Evolutionary conservation across 257 asterid genomes (phyloP).

Genomic region (Nicotiana sylvestris): DNA sequence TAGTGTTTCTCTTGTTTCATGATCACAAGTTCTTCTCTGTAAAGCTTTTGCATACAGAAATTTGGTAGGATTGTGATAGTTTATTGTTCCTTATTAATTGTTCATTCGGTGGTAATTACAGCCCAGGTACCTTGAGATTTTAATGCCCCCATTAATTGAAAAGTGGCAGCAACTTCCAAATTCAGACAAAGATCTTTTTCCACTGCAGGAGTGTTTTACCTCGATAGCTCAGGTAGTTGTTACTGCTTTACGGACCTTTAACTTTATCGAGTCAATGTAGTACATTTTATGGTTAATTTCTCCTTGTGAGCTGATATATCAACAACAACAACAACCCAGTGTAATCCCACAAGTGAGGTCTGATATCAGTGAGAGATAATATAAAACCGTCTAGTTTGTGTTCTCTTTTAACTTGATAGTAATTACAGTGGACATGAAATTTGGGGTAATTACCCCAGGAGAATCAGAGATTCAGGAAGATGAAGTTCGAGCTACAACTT

Average conservation of each 20-base stretch:
- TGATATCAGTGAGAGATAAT: too few species aligned
- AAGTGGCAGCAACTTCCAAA: slow-evolving; percentile 98
- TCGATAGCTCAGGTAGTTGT: slow-evolving; percentile 81
- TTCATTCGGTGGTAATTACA: slow-evolving; percentile 29
- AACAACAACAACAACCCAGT: too few species aligned
- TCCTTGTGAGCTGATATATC: too few species aligned
- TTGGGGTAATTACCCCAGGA: neutral
- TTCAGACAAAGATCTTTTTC: slow-evolving; percentile 91
- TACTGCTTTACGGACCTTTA: neutral
- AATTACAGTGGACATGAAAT: neutral
- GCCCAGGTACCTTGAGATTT: slow-evolving; percentile 83
- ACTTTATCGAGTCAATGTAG: neutral
- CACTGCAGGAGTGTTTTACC: slow-evolving; percentile 94
- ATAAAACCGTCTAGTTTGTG: neutral
- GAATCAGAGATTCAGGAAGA: neutral
- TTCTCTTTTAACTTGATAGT: neutral
- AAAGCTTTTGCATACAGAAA: neutral
- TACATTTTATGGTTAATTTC: too few species aligned
- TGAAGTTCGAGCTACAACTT: neutral
- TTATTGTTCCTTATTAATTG: neutral
- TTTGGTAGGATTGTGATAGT: slow-evolving; percentile 7
- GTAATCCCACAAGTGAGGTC: too few species aligned
- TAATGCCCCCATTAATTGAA: slow-evolving; percentile 95
- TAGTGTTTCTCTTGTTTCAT: neutral
- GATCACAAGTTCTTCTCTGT: neutral